These are phyloP conservation scores for Trametes versicolor DNA, from an alignment of 1,284 basidiomycete genomes.

Conservation along the genomic window DNA sequence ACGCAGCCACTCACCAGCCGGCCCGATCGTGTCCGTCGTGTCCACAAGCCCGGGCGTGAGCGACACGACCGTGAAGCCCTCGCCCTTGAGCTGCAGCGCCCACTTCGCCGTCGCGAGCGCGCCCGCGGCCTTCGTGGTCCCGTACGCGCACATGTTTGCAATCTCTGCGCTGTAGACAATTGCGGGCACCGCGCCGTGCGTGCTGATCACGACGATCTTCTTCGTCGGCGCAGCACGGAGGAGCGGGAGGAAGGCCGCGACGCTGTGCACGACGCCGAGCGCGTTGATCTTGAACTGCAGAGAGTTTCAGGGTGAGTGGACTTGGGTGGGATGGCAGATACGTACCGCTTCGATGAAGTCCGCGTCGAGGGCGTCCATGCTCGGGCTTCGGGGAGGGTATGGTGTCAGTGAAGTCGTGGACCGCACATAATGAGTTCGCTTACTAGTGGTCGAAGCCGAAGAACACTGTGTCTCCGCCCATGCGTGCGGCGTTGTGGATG, in stretches of 20 bases:
- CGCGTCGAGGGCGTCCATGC: slow-evolving; percentile 30
- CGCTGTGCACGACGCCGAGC: slow-evolving; percentile 49
- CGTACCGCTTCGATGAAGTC: slow-evolving; percentile 28
- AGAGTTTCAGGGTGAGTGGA: background rate
- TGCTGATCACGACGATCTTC: slow-evolving; percentile 50
- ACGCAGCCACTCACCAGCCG: too few relatives aligned
- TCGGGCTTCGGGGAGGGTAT: slow-evolving; percentile 18
- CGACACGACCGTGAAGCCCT: slow-evolving; percentile 50
- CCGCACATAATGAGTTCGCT: background rate
- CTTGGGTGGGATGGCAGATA: too few relatives aligned
- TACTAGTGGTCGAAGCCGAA: slow-evolving; percentile 24
- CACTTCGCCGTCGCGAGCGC: slow-evolving; percentile 52
- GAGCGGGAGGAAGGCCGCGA: slow-evolving; percentile 50
- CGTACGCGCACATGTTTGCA: slow-evolving; percentile 41
- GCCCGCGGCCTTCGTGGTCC: slow-evolving; percentile 50
- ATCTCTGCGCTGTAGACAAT: slow-evolving; percentile 33
- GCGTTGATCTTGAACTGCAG: slow-evolving; percentile 48
- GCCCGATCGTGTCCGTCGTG: slow-evolving; percentile 27
- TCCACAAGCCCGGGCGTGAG: slow-evolving; percentile 51
- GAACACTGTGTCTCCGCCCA: background rate
- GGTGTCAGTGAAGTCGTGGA: background rate
- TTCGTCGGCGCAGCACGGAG: slow-evolving; percentile 48
- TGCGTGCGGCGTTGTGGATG: slow-evolving; percentile 24
- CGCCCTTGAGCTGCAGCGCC: slow-evolving; percentile 44
- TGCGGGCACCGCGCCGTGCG: slow-evolving; percentile 44